phyloP scores from a whole-genome alignment of 176 grass and related monocot species.

The Tuctoria greenei region DNA sequence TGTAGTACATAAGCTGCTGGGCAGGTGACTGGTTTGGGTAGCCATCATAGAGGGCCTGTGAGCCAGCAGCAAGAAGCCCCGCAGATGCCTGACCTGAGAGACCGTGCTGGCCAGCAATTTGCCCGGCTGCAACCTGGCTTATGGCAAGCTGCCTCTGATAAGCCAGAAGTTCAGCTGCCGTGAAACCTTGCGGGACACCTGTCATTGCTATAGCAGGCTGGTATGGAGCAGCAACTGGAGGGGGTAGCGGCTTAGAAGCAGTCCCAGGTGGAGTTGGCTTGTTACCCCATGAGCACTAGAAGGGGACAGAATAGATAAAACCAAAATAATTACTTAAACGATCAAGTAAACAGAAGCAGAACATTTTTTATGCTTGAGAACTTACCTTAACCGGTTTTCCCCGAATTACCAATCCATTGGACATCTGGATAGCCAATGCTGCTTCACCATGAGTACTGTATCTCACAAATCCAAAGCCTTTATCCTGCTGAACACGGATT shows the following conservation, averaged over 20 bases:
- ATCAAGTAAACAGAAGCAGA: not conserved
- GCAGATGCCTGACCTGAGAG: slow-evolving; percentile 66
- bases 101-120: slow-evolving; percentile 64
- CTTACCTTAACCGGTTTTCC: slow-evolving; percentile 73
- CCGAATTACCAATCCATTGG: slow-evolving; percentile 66
- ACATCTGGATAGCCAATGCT: slow-evolving; percentile 76
- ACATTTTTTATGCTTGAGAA: slow-evolving; percentile 5
- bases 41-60: slow-evolving; percentile 65
- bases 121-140: slow-evolving; percentile 57
- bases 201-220: slow-evolving; percentile 53
- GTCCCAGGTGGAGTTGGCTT: slow-evolving; percentile 74
- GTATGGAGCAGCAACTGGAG: slow-evolving; percentile 54
- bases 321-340: not conserved
- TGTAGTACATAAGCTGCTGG: slow-evolving; percentile 85
- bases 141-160: slow-evolving; percentile 77
- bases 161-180: slow-evolving; percentile 59
- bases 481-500: slow-evolving; percentile 74
- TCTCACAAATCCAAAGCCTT: slow-evolving; percentile 90
- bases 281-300: slow-evolving; percentile 82
- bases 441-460: slow-evolving; percentile 75
- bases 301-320: not conserved
- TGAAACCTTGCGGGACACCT: slow-evolving; percentile 59
- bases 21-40: slow-evolving; percentile 66
- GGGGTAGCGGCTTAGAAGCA: slow-evolving; percentile 66
- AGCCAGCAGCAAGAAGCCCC: slow-evolving; percentile 60